Conservation (phyloP, 1,139 yeast genomes). For the Geotrichum phurueaensis region DNA sequence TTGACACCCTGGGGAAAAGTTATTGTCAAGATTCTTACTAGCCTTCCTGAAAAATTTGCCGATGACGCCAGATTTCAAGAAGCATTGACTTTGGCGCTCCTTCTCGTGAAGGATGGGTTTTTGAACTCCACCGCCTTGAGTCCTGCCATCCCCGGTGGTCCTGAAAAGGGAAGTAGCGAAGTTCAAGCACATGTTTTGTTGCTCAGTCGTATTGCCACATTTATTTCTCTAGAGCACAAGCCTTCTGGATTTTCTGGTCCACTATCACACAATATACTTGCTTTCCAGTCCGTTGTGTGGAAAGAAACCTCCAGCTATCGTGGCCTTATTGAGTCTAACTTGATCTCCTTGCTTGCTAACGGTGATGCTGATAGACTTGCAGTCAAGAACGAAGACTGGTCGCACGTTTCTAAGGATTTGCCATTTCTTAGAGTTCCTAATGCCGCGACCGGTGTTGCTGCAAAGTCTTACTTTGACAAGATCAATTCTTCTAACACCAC, state of each 20-base stretch:
- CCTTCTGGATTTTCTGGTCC: conserved; percentile 68
- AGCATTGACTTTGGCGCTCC: conserved; percentile 27
- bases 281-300: conserved; percentile 62
- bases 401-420: conserved; percentile 45
- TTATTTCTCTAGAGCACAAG: conserved; percentile 48
- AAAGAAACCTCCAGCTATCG: conserved; percentile 48
- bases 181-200: conserved; percentile 42
- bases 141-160: conserved; percentile 33
- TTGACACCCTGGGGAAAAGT: conserved; percentile 56
- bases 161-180: conserved; percentile 32
- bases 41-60: conserved; percentile 3
- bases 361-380: conserved; percentile 43
- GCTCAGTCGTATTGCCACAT: conserved; percentile 54
- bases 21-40: conserved; percentile 35
- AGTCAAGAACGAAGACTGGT: conserved; percentile 50
- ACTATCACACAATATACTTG: conserved; percentile 54
- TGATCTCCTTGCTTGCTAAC: conserved; percentile 49
- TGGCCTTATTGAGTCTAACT: conserved; percentile 50
- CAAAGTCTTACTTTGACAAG: conserved; percentile 37
- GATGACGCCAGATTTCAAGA: conserved; percentile 24
- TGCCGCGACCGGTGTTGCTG: conserved; percentile 38
- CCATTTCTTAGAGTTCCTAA: conserved; percentile 55
- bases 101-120: conserved; percentile 30
- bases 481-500: conserved; percentile 21
- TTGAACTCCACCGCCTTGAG: conserved; percentile 19